Conservation (phyloP, 345 rosid species). For the Draba incana region DNA sequence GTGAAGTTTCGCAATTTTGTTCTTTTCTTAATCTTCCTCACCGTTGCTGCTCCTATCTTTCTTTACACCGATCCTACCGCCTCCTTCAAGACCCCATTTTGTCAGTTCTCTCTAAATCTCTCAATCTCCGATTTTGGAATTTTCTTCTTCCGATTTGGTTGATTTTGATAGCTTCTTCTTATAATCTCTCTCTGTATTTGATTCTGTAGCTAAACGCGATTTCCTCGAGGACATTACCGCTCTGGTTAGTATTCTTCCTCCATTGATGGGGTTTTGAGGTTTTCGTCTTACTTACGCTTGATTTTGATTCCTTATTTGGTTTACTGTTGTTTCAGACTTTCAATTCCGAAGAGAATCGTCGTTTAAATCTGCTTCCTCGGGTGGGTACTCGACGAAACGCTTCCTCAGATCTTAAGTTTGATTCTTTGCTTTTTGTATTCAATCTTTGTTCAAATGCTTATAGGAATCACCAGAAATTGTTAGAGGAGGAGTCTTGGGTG, state of each 20-base stretch:
- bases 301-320: conserved; percentile 9
- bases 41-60: conserved; percentile 80
- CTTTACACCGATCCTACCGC: conserved; percentile 62
- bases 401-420: background rate
- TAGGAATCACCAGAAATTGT: conserved; percentile 61
- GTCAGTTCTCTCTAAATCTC: conserved; percentile 19
- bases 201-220: conserved; percentile 61
- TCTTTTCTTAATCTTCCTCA: conserved; percentile 57
- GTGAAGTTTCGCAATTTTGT: conserved; percentile 76
- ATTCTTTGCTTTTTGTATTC: conserved; percentile 11
- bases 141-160: background rate
- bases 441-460: conserved; percentile 21
- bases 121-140: conserved; percentile 16
- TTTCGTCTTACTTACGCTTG: conserved; percentile 19
- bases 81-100: conserved; percentile 57
- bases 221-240: conserved; percentile 72
- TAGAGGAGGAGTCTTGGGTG: conserved; percentile 54
- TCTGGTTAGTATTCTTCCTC: conserved; percentile 52
- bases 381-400: conserved; percentile 35
- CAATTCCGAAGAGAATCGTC: conserved; percentile 57
- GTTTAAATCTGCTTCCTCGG: conserved; percentile 74
- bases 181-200: conserved; percentile 14
- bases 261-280: conserved; percentile 1
- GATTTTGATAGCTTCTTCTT: conserved; percentile 1
- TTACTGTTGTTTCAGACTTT: conserved; percentile 51